These are phyloP conservation scores for Cryoendolithus antarcticus DNA, from an alignment of 2,329 filamentous ascomycete genomes.

Conservation along the genomic window DNA sequence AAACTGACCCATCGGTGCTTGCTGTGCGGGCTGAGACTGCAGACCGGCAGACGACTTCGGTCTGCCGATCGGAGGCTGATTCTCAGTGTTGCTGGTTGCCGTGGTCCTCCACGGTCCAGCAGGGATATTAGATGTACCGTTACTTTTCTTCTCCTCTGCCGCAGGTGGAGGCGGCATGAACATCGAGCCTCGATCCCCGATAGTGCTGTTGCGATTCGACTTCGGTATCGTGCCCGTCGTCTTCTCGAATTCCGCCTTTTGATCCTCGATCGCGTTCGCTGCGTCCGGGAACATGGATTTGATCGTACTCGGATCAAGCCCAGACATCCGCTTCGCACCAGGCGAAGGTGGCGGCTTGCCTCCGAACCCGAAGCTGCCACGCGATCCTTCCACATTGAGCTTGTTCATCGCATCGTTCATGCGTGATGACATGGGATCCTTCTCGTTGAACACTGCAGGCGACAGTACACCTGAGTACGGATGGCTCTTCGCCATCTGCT, in stretches of 20 bases:
- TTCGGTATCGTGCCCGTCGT: constrained; percentile 81
- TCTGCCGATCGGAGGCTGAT: constrained; percentile 1
- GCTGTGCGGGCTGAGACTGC: constrained; percentile 17
- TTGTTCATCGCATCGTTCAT: constrained; percentile 95
- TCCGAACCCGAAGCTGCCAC: constrained; percentile 62
- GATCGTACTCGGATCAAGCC: constrained; percentile 84
- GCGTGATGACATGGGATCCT: constrained; percentile 95
- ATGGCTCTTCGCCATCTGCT: constrained; percentile 98
- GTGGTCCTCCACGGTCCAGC: constrained; percentile 63
- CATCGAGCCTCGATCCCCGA: constrained; percentile 65
- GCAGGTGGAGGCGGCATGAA: constrained; percentile 62
- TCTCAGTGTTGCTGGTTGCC: constrained; percentile 6
- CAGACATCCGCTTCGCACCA: constrained; percentile 79
- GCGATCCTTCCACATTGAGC: constrained; percentile 72
- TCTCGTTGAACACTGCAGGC: constrained; percentile 84
- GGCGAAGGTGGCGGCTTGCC: constrained; percentile 63
- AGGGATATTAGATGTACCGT: constrained; percentile 52
- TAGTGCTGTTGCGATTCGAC: constrained; percentile 84
- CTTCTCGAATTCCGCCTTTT: constrained; percentile 95
- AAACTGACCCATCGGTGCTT: constrained; percentile 78
- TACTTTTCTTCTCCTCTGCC: constrained; percentile 50
- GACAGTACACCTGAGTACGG: constrained; percentile 94
- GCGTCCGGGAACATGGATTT: constrained; percentile 99
- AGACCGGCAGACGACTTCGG: constrained; percentile 24
- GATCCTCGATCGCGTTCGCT: constrained; percentile 92